phyloP scores from a whole-genome alignment of 176 grass and related monocot genomes.

The Bolboschoenus planiculmis region DNA sequence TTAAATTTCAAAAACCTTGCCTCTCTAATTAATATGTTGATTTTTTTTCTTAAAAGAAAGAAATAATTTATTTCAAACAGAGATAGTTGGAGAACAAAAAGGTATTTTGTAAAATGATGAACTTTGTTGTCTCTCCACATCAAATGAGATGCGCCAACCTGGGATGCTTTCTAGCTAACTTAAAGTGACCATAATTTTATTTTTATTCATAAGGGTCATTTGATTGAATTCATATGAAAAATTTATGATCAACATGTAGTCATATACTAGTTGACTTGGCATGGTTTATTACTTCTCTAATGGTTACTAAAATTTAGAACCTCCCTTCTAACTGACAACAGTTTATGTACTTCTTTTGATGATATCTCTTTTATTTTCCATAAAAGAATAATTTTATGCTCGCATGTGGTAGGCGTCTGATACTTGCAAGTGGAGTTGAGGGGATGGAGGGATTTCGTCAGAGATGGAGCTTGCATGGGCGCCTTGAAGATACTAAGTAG shows the following conservation, averaged over 20 bases:
- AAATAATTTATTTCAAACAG: neutral
- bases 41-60: neutral
- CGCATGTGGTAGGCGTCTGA: constrained; percentile 47
- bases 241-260: neutral
- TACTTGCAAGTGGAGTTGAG: constrained; percentile 63
- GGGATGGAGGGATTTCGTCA: constrained; percentile 85
- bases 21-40: neutral
- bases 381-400: neutral
- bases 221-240: neutral
- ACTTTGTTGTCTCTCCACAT: neutral
- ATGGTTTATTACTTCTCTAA: neutral
- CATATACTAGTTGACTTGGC: neutral
- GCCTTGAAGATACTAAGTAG: constrained; percentile 54
- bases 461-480: constrained; percentile 79
- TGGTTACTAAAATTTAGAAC: neutral
- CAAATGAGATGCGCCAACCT: neutral
- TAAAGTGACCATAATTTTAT: neutral
- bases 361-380: constrained; percentile 15
- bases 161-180: neutral
- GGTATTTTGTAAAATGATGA: neutral
- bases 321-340: neutral
- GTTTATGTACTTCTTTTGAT: neutral
- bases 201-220: neutral
- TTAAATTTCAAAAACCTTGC: neutral
- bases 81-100: neutral